A percentile compares a stretch with the other conserved stretches of the same genome.
Evolutionary conservation across 2,329 filamentous ascomycete species (phyloP).

Genomic region (Colletotrichum incanum): DNA sequence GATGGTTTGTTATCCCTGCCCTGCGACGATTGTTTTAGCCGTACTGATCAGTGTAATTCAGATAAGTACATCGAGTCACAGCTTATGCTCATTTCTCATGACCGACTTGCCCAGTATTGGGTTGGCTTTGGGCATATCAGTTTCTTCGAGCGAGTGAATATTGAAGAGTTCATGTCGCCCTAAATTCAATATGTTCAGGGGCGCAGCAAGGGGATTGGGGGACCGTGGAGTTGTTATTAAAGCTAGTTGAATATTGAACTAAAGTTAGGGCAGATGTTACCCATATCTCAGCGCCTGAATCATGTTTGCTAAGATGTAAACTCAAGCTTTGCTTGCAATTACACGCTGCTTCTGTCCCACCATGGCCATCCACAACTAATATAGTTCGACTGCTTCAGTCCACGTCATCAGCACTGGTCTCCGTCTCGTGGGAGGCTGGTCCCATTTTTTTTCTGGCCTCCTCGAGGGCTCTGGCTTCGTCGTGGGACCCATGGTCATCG

Average conservation of each 20-base stretch:
- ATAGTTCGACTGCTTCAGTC: slow-evolving; percentile 51
- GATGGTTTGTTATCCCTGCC: slow-evolving; percentile 70
- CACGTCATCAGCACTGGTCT: slow-evolving; percentile 60
- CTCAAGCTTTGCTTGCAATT: neutral
- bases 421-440: slow-evolving; percentile 45
- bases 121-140: slow-evolving; percentile 73
- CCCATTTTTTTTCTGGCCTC: slow-evolving; percentile 57
- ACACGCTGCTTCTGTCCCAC: too few species aligned
- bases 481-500: slow-evolving; percentile 47
- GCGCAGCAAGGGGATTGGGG: neutral
- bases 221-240: neutral
- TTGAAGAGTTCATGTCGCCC: slow-evolving; percentile 64
- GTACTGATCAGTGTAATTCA: slow-evolving; percentile 53
- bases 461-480: slow-evolving; percentile 56
- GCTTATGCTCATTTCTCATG: slow-evolving; percentile 83
- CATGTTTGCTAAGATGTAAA: neutral
- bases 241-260: neutral
- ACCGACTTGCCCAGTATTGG: slow-evolving; percentile 89
- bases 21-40: neutral
- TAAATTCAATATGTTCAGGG: slow-evolving; percentile 28
- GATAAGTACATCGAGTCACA: slow-evolving; percentile 83
- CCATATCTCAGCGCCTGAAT: neutral
- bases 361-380: neutral
- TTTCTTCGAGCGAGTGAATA: slow-evolving; percentile 73
- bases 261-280: neutral